A percentile compares a stretch with the other conserved stretches of the same genome.
phyloP scores from a whole-genome alignment of 306 rosid genomes.

The Aeschynomene evenia region DNA sequence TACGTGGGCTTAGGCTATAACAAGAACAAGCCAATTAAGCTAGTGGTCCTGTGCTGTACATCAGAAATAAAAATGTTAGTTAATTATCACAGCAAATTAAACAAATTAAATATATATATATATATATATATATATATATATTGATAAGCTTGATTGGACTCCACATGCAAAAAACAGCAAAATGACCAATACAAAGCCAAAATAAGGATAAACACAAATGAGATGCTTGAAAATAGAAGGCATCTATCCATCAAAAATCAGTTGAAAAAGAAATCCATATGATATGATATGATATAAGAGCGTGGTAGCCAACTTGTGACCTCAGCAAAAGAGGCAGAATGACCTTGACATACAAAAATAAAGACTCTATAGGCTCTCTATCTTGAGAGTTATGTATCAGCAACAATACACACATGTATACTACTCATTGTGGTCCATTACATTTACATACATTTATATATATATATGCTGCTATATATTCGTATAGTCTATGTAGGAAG shows the following conservation, averaged over 20 bases:
- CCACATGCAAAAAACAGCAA: not conserved
- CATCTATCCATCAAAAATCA: no score
- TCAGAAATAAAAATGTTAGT: no score
- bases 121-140: not conserved
- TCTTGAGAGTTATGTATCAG: no score
- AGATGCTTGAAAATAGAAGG: not conserved
- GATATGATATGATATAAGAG: no score
- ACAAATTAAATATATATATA: no score
- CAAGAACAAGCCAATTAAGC: no score
- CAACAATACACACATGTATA: no score
- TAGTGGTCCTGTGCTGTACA: conserved; percentile 46
- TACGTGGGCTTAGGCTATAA: conserved; percentile 50
- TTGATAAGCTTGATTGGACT: conserved; percentile 6
- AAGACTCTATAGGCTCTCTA: not conserved
- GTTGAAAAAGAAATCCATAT: conserved; percentile 13
- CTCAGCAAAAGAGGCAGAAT: conserved; percentile 22
- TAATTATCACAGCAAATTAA: no score
- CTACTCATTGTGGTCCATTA: conserved; percentile 10
- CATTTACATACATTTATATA: no score
- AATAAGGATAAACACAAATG: not conserved
- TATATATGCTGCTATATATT: not conserved
- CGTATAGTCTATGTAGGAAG: not conserved
- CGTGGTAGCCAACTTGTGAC: not conserved
- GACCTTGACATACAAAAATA: not conserved
- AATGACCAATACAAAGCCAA: not conserved